These are phyloP conservation scores for Leishmania tropica DNA, from an alignment of 208 protist species.

Conservation along the genomic window DNA sequence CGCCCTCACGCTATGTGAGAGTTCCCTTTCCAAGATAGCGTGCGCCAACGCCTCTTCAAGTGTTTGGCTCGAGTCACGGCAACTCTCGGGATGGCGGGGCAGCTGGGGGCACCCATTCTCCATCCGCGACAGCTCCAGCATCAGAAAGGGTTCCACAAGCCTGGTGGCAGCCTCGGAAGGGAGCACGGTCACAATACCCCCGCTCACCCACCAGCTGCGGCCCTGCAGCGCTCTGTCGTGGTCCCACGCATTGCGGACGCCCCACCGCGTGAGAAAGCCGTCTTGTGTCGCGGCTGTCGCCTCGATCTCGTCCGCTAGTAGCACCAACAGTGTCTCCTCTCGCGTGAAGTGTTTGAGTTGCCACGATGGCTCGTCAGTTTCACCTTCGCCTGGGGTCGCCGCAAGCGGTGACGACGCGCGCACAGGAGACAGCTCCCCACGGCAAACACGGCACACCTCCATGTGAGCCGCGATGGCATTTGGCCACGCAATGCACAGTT, in stretches of 20 bases:
- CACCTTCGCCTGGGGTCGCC: not conserved
- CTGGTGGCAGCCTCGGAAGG: not conserved
- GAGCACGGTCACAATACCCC: conserved; percentile 17
- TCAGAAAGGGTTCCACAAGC: conserved; percentile 32
- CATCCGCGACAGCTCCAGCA: conserved; percentile 35
- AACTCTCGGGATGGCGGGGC: too few species aligned
- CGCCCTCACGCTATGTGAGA: not conserved
- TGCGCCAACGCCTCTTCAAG: not conserved
- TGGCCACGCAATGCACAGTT: conserved; percentile 23
- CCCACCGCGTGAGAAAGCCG: conserved; percentile 25
- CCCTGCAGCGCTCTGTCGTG: conserved; percentile 15
- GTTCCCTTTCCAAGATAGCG: conserved; percentile 8
- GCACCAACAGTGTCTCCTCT: conserved; percentile 27
- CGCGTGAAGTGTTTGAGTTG: not conserved
- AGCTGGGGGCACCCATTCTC: not conserved
- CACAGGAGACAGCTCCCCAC: not conserved
- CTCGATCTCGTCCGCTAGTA: conserved; percentile 18
- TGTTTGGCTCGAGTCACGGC: not conserved
- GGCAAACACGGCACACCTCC: conserved; percentile 22
- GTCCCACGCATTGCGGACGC: conserved; percentile 26
- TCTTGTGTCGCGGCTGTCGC: conserved; percentile 8
- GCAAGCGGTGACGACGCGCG: not conserved
- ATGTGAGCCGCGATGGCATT: conserved; percentile 18
- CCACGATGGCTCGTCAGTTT: not conserved
- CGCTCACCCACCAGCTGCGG: conserved; percentile 18